phyloP scores from a whole-genome alignment of 257 asterid genomes.

The Scutellaria galericulata region DNA sequence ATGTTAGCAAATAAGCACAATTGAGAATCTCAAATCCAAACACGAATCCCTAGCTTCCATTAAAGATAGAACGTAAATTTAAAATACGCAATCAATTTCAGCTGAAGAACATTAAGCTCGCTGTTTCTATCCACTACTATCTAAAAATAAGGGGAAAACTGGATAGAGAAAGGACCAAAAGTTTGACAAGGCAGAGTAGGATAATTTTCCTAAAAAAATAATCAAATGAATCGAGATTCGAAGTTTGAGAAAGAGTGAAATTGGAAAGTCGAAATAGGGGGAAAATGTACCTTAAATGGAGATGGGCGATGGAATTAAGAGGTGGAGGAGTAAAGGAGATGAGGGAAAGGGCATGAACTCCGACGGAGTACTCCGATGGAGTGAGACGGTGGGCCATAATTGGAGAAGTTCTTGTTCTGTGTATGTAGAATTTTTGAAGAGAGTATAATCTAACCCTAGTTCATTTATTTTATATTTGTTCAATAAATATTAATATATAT shows the following conservation, averaged over 20 bases:
- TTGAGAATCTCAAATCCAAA: not conserved
- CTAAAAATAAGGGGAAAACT: no score
- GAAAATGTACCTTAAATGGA: slow-evolving; percentile 38
- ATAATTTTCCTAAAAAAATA: no score
- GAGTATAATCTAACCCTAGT: no score
- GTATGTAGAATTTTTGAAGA: no score
- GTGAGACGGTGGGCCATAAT: slow-evolving; percentile 38
- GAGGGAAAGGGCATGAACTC: slow-evolving; percentile 22
- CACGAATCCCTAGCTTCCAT: no score
- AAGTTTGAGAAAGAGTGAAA: not conserved
- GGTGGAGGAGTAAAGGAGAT: not conserved
- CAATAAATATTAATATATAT: no score
- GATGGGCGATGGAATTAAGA: slow-evolving; percentile 21
- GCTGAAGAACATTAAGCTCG: slow-evolving; percentile 14
- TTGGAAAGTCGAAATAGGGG: not conserved
- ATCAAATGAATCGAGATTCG: no score
- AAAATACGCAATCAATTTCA: not conserved
- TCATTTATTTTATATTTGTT: no score
- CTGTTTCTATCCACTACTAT: no score
- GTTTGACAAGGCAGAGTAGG: no score
- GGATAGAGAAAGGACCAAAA: no score
- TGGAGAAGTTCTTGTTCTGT: no score
- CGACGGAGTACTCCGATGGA: slow-evolving; percentile 38
- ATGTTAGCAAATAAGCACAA: not conserved
- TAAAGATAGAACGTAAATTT: not conserved